Percentiles rank a stretch among this genome's conserved stretches.
phyloP scores from a whole-genome alignment of 495 filamentous ascomycete genomes.

The Sphaerosporella brunnea region DNA sequence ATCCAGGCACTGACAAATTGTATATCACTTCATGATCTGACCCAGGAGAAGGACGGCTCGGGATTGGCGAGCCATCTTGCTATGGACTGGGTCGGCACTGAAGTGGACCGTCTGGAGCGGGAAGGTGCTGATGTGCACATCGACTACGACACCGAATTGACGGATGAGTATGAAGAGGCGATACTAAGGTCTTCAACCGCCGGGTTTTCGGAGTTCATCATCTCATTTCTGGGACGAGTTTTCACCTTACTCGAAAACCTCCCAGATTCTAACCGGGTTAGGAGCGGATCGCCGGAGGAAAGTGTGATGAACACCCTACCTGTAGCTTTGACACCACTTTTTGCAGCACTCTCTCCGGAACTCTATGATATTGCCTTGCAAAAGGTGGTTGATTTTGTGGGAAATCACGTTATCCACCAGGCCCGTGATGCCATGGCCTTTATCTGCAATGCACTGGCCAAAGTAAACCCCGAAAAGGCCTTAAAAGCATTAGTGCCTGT shows the following conservation, averaged over 20 bases:
- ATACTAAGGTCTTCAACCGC: constrained; percentile 94
- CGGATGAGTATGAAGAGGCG: constrained; percentile 68
- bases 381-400: constrained; percentile 85
- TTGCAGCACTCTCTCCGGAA: constrained; percentile 81
- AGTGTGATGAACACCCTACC: constrained; percentile 93
- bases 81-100: constrained; percentile 79
- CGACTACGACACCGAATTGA: constrained; percentile 67
- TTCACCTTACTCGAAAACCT: constrained; percentile 93
- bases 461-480: constrained; percentile 81
- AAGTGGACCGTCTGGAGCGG: constrained; percentile 82
- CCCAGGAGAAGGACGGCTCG: constrained; percentile 46
- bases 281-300: constrained; percentile 85
- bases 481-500: constrained; percentile 79
- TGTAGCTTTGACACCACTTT: constrained; percentile 74
- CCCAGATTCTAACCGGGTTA: constrained; percentile 68
- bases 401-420: constrained; percentile 90
- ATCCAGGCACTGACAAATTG: constrained; percentile 90
- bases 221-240: constrained; percentile 77
- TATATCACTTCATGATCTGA: constrained; percentile 75
- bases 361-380: constrained; percentile 80
- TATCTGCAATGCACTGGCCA: constrained; percentile 89
- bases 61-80: constrained; percentile 48
- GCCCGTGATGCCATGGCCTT: constrained; percentile 97
- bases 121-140: constrained; percentile 69
- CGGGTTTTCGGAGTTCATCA: constrained; percentile 77